Evolutionary conservation across 2,329 filamentous ascomycete species (phyloP).

Genomic region (Cladosporium sp.): DNA sequence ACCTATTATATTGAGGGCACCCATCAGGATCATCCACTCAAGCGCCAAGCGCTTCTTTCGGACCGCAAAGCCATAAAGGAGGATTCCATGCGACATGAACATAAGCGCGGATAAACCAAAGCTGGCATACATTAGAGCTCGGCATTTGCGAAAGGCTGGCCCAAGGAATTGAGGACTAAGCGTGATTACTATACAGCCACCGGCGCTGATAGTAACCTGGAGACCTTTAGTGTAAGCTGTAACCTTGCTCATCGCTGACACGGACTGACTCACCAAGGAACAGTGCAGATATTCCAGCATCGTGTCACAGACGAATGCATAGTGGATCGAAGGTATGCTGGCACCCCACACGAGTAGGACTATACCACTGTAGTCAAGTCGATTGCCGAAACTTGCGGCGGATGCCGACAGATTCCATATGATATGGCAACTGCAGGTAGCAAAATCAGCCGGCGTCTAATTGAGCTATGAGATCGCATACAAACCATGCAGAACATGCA

Average conservation of each 20-base stretch:
- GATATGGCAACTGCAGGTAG: constrained; percentile 20
- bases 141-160: constrained; percentile 19
- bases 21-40: constrained; percentile 25
- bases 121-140: constrained; percentile 23
- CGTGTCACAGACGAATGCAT: constrained; percentile 22
- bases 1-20: constrained; percentile 21
- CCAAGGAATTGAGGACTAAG: constrained; percentile 22
- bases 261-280: constrained; percentile 17
- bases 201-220: constrained; percentile 21
- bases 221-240: background rate
- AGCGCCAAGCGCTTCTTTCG: constrained; percentile 21
- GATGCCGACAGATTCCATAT: constrained; percentile 20
- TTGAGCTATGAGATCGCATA: background rate
- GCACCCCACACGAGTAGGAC: constrained; percentile 27
- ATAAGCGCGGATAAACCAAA: constrained; percentile 23
- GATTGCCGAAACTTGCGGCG: constrained; percentile 20
- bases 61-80: constrained; percentile 21
- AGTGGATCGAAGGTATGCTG: constrained; percentile 24
- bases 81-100: constrained; percentile 23
- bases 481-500: constrained; percentile 22
- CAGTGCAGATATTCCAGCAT: constrained; percentile 19
- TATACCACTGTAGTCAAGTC: constrained; percentile 24
- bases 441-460: background rate
- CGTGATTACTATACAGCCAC: constrained; percentile 22
- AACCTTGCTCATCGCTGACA: background rate